A percentile compares a stretch with the other conserved stretches of the same genome.
Conservation (phyloP, 768 basidiomycete genomes). For the Tylopilus sp. region DNA sequence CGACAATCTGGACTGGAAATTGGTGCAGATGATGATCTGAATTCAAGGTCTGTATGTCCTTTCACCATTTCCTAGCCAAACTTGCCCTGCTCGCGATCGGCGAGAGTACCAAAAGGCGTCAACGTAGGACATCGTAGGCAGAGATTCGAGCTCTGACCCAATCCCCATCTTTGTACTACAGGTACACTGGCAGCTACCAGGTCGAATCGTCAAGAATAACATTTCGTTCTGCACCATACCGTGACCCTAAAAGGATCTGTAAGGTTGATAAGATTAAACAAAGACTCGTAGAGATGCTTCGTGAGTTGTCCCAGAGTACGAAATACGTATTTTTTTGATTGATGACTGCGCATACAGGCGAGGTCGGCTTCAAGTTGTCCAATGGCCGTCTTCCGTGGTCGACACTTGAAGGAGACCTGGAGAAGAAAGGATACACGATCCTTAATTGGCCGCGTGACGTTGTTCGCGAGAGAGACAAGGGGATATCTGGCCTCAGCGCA, state of each 20-base stretch:
- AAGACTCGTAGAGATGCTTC: constrained; percentile 4
- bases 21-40: neutral
- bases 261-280: constrained; percentile 5
- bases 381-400: constrained; percentile 9
- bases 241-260: neutral
- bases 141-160: neutral
- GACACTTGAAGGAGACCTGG: constrained; percentile 6
- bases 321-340: no score
- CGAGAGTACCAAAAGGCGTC: no score
- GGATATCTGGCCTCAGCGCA: neutral
- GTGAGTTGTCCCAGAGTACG: neutral
- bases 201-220: neutral
- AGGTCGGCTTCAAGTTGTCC: constrained; percentile 3
- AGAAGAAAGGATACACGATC: constrained; percentile 3
- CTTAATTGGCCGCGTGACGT: constrained; percentile 6
- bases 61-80: neutral
- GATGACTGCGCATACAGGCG: neutral
- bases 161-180: neutral
- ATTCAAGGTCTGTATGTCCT: neutral
- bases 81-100: no score
- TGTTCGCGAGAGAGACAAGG: constrained; percentile 4
- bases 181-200: neutral
- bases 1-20: no score
- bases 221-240: neutral
- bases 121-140: no score